A percentile compares a stretch with the other conserved stretches of the same genome.
These are phyloP conservation scores for Phytophthora niederhauseri DNA, from an alignment of 352 stramenopile genomes.

Conservation along the genomic window DNA sequence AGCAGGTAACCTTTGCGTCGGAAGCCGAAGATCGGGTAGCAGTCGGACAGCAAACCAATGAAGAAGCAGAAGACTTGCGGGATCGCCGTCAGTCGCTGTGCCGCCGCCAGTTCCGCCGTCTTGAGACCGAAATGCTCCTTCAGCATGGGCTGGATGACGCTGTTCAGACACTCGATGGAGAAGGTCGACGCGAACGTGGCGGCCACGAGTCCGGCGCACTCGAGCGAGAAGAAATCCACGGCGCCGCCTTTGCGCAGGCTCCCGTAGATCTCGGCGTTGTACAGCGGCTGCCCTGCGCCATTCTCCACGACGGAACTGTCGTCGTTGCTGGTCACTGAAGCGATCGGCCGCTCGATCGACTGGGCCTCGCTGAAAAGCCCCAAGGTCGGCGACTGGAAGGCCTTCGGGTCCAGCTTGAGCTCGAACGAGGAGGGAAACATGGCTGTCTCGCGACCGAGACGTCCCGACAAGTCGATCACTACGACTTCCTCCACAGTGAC, in stretches of 20 bases:
- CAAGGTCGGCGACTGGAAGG: constrained; percentile 18
- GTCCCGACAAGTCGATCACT: constrained; percentile 26
- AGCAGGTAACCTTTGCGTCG: constrained; percentile 89
- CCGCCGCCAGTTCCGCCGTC: constrained; percentile 19
- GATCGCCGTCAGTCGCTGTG: constrained; percentile 47
- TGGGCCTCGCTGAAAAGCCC: constrained; percentile 10
- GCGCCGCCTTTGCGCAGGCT: constrained; percentile 47
- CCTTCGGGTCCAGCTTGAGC: constrained; percentile 25
- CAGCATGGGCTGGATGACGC: constrained; percentile 38
- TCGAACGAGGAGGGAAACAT: constrained; percentile 26
- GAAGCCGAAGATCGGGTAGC: constrained; percentile 74
- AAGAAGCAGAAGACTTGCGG: constrained; percentile 79
- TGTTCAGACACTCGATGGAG: constrained; percentile 33
- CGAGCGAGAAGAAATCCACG: constrained; percentile 44
- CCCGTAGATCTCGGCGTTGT: constrained; percentile 60
- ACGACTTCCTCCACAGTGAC: constrained; percentile 24
- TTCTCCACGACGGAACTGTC: constrained; percentile 15
- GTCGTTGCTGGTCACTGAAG: constrained; percentile 1
- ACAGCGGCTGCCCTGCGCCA: constrained; percentile 35
- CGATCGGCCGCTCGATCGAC: not conserved
- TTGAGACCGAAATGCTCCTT: constrained; percentile 37
- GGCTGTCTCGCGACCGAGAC: constrained; percentile 21
- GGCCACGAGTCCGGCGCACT: constrained; percentile 45
- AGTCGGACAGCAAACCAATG: constrained; percentile 82
- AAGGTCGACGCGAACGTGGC: constrained; percentile 54